Base-by-base conservation (phyloP, 2,329 filamentous ascomycete genomes). In the Fusarium falciforme region DNA sequence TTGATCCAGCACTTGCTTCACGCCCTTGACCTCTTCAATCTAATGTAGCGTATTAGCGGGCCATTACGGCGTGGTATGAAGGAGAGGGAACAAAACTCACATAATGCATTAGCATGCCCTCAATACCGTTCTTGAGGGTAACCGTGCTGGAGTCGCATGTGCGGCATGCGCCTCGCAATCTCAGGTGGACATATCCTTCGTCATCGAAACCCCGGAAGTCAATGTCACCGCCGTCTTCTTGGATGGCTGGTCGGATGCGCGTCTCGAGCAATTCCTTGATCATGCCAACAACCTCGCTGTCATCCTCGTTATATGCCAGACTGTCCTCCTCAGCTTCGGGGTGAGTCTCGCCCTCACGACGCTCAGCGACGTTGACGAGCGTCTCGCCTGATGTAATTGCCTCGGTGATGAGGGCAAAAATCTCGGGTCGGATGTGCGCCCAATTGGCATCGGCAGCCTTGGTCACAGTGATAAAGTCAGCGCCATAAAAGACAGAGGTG, bases 231-330 rank as follows among this genome's bases (percentile, higher is more conserved):
- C 96, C 96, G 77, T 99, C 96, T 82, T 98, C 96, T 83, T 98
- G 96, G 72, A 99, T 99, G 1, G 96, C 94, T 1, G 96, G 96
- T 49, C 96, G 89, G 79, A 99, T 98, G 71, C 96, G 89, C 29
- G 96, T 99, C 84, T 99, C 96, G 38, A 99, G 87, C 35, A 99
- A 86, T 85, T 99, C 96, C 86, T 98, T 98, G 85, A 99, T 98
- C 96, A 98, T 98, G 68, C 94, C 93, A 10, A 99, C 93, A 12
- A 98, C 94, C 84, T 99, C 96, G 75, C 92, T 93, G 81, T 99
- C 96, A 72, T 97, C 92, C 80, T 98, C 95, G 77, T 96, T 92
- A 82, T 96, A 98, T 25, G 90, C 90, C 61, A 98, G 86, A 69
- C 90, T 93, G 78, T 97, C 94, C 70, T 90, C 89, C 71, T 85